These are phyloP conservation scores for Turnera subulata DNA, from an alignment of 345 rosid species.

Conservation along the genomic window DNA sequence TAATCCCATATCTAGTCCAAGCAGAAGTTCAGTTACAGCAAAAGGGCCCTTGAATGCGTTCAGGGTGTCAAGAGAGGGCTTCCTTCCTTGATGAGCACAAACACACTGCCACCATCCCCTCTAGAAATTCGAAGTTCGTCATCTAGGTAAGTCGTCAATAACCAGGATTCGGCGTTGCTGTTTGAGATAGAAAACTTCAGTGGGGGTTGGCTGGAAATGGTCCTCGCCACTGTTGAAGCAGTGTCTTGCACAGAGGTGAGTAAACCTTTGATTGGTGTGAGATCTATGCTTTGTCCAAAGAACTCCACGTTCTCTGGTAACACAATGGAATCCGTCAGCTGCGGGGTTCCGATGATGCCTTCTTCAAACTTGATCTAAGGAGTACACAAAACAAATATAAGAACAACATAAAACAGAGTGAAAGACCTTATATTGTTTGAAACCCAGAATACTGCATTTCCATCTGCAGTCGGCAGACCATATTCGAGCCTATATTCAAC, in stretches of 20 bases:
- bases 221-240: conserved; percentile 71
- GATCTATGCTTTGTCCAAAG: conserved; percentile 80
- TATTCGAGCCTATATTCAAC: too few species aligned
- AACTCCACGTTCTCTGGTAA: conserved; percentile 75
- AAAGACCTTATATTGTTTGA: too few species aligned
- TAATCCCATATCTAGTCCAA: too few species aligned
- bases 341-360: conserved; percentile 91
- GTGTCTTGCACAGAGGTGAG: conserved; percentile 79
- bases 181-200: conserved; percentile 62
- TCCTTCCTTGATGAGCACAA: conserved; percentile 86
- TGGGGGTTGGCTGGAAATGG: conserved; percentile 90
- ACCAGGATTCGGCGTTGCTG: conserved; percentile 72
- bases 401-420: not conserved
- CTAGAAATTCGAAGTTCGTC: conserved; percentile 81
- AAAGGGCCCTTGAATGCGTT: not conserved
- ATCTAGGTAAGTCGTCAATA: conserved; percentile 84
- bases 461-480: too few species aligned
- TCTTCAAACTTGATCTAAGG: conserved; percentile 79
- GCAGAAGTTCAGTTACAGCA: too few species aligned
- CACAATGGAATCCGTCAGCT: conserved; percentile 76
- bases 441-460: too few species aligned
- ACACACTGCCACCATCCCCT: conserved; percentile 83
- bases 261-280: conserved; percentile 63
- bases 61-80: conserved; percentile 55
- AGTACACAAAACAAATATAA: not conserved